A percentile compares a stretch with the other conserved stretches of the same genome.
Evolutionary conservation across 805 yeast species (phyloP).

Genomic region (Saccharomycopsis sp.): DNA sequence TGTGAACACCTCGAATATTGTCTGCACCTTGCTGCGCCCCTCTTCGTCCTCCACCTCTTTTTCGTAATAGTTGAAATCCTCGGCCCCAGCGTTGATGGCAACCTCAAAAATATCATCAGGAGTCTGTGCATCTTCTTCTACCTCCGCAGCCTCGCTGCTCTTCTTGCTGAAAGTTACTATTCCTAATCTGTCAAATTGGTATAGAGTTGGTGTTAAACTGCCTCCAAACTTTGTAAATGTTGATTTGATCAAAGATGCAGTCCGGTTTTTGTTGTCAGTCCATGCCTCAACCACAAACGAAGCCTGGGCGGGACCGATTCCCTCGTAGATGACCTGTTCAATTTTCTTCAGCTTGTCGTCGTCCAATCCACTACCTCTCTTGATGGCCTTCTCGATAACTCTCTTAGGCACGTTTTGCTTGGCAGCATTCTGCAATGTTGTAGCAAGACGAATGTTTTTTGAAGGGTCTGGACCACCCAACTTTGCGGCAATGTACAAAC

Average conservation of each 20-base stretch:
- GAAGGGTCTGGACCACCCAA: conserved; percentile 64
- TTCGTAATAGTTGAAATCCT: conserved; percentile 51
- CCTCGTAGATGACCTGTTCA: conserved; percentile 70
- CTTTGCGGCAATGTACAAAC: conserved; percentile 70
- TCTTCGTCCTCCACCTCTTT: conserved; percentile 22
- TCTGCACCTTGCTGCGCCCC: conserved; percentile 22
- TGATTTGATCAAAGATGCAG: conserved; percentile 68
- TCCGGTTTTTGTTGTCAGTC: conserved; percentile 83
- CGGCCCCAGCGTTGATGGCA: conserved; percentile 72
- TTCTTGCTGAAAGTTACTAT: conserved; percentile 36
- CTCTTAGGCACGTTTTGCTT: conserved; percentile 72
- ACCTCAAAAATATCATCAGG: conserved; percentile 65
- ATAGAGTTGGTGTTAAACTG: conserved; percentile 68
- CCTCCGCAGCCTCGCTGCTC: conserved; percentile 21
- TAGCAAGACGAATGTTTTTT: conserved; percentile 52
- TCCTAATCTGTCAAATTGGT: conserved; percentile 74
- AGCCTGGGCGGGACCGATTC: conserved; percentile 88
- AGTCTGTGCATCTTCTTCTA: conserved; percentile 22
- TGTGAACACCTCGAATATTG: conserved; percentile 46
- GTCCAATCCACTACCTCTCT: conserved; percentile 71
- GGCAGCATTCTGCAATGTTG: conserved; percentile 73
- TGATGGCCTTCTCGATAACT: conserved; percentile 81
- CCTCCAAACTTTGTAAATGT: conserved; percentile 67
- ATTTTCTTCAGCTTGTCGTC: conserved; percentile 38
- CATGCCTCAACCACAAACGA: conserved; percentile 78